These are phyloP conservation scores for Teratosphaeria destructans DNA, from an alignment of 2,329 filamentous ascomycete species.

Conservation along the genomic window DNA sequence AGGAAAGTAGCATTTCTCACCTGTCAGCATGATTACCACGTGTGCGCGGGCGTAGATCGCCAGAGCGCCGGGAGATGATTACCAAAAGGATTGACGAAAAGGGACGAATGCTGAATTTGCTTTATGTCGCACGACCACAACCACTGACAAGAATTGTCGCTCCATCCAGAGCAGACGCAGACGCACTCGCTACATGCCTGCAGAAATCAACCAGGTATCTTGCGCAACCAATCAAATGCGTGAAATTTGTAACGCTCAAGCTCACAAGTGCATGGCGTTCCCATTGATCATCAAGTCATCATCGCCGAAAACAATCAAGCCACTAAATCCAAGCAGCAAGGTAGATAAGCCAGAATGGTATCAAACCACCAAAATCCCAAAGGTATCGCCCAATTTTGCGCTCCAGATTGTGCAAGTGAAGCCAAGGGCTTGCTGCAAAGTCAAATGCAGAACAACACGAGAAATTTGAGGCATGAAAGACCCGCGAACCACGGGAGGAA, in stretches of 20 bases:
- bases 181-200: neutral
- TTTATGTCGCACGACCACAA: neutral
- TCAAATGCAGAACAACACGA: neutral
- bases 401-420: neutral
- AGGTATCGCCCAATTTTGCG: neutral
- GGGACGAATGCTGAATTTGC: neutral
- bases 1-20: neutral
- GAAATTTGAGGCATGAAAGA: conserved; percentile 18
- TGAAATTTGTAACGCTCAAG: neutral
- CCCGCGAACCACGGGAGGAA: conserved; percentile 17
- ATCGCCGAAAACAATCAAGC: neutral
- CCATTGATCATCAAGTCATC: neutral
- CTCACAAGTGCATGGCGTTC: neutral
- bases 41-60: neutral
- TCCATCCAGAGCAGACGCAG: neutral
- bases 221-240: neutral
- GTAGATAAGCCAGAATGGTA: neutral
- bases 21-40: neutral
- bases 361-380: neutral
- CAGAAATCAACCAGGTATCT: neutral
- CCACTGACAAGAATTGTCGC: neutral
- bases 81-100: neutral
- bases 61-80: neutral
- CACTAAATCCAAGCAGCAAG: neutral
- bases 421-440: neutral